Conservation (phyloP, 352 stramenopile species). For the Globisporangium recalcitrans region DNA sequence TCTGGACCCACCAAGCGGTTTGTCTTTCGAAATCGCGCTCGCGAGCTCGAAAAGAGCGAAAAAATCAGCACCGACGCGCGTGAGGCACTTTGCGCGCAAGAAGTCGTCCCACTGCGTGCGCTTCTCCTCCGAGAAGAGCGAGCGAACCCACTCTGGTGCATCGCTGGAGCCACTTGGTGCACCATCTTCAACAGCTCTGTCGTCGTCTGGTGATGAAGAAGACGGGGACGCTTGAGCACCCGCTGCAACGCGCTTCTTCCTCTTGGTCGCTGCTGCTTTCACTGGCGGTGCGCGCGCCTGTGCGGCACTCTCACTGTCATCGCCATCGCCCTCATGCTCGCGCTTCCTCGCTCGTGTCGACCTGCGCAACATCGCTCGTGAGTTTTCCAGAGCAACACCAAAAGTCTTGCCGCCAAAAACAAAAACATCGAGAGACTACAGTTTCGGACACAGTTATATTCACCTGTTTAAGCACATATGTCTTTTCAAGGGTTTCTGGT, state of each 20-base stretch:
- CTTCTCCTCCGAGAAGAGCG: constrained; percentile 14
- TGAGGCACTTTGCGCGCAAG: constrained; percentile 31
- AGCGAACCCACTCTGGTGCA: neutral
- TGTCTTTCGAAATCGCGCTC: constrained; percentile 19
- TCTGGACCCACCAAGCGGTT: constrained; percentile 25
- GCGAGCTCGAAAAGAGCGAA: constrained; percentile 48
- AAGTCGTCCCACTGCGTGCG: constrained; percentile 33
- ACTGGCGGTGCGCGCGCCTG: neutral
- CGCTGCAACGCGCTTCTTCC: neutral
- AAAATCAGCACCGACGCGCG: constrained; percentile 32
- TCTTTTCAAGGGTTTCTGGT: too few species aligned
- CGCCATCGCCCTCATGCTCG: constrained; percentile 11
- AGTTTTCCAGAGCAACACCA: neutral
- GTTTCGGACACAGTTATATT: neutral
- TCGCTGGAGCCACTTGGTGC: neutral
- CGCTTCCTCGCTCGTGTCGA: constrained; percentile 21
- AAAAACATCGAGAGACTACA: neutral
- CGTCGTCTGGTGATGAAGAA: neutral
- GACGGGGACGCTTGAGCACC: neutral
- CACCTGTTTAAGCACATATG: neutral
- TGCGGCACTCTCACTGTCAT: neutral
- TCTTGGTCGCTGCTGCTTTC: neutral
- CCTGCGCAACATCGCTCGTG: constrained; percentile 18
- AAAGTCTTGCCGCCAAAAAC: neutral
- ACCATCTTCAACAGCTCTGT: neutral